Percentiles rank a stretch among this genome's conserved stretches.
These are phyloP conservation scores for Thyridium curvatum DNA, from an alignment of 2,329 filamentous ascomycete genomes.

Conservation along the genomic window DNA sequence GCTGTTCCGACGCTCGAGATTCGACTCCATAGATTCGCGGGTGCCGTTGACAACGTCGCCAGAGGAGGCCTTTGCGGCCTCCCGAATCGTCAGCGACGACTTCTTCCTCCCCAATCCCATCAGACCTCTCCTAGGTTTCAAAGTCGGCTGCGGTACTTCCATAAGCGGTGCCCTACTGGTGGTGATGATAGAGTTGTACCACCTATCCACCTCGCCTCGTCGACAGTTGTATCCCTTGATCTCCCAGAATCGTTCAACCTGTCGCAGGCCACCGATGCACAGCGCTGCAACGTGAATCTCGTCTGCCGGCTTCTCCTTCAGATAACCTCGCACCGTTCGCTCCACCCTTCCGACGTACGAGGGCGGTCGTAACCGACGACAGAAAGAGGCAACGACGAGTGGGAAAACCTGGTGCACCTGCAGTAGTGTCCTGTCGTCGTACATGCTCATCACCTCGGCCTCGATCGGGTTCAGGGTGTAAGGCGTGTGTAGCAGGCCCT, in stretches of 20 bases:
- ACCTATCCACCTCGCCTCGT: slow-evolving; percentile 51
- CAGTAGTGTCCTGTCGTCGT: slow-evolving; percentile 56
- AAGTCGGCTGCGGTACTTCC: slow-evolving; percentile 23
- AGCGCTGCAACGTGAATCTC: slow-evolving; percentile 56
- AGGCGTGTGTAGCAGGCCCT: slow-evolving; percentile 43
- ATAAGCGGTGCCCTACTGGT: too few species aligned
- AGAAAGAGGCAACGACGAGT: slow-evolving; percentile 58
- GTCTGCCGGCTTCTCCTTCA: slow-evolving; percentile 56
- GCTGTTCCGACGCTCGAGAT: slow-evolving; percentile 21
- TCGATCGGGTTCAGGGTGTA: slow-evolving; percentile 60
- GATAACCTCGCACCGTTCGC: slow-evolving; percentile 55
- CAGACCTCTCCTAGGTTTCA: slow-evolving; percentile 46
- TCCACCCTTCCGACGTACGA: slow-evolving; percentile 60
- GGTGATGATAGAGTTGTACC: slow-evolving; percentile 49
- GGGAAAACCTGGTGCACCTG: slow-evolving; percentile 61
- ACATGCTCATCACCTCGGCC: slow-evolving; percentile 54
- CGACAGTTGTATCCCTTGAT: slow-evolving; percentile 59
- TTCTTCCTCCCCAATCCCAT: slow-evolving; percentile 53
- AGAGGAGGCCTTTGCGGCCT: slow-evolving; percentile 9
- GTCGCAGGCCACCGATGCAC: slow-evolving; percentile 53
- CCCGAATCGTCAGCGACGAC: slow-evolving; percentile 31
- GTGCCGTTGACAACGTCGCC: slow-evolving; percentile 1
- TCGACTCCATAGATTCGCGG: slow-evolving; percentile 12
- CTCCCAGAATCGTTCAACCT: slow-evolving; percentile 60
- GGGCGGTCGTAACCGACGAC: slow-evolving; percentile 54